phyloP scores from a whole-genome alignment of 768 basidiomycete species.

The Boletus reticuloceps region DNA sequence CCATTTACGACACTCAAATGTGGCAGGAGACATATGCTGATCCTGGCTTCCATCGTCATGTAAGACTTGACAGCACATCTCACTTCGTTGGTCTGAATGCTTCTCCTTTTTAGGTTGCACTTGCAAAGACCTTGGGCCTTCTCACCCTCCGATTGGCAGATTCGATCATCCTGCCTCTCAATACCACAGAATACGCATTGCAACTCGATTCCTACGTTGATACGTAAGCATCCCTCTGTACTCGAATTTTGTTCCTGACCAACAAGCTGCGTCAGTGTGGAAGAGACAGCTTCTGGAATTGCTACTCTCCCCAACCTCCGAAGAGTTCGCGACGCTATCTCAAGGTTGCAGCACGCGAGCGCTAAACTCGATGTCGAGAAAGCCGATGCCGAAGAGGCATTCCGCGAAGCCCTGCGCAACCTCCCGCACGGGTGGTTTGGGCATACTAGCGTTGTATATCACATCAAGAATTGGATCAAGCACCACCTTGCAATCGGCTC shows the following conservation, averaged over 20 bases:
- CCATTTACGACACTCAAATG: conserved; percentile 65
- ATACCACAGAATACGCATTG: conserved; percentile 71
- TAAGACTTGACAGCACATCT: conserved; percentile 28
- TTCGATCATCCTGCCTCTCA: conserved; percentile 63
- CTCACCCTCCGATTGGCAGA: conserved; percentile 57
- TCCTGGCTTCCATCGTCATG: conserved; percentile 71
- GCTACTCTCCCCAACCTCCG: conserved; percentile 34
- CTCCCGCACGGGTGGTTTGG: neutral
- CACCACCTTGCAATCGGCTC: conserved; percentile 6
- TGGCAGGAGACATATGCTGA: conserved; percentile 78
- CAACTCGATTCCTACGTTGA: conserved; percentile 61
- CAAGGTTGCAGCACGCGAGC: conserved; percentile 49
- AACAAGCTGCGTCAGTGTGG: conserved; percentile 44
- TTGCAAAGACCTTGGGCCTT: conserved; percentile 64
- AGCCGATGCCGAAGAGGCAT: conserved; percentile 47
- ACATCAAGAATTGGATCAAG: conserved; percentile 29
- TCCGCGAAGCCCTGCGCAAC: conserved; percentile 44
- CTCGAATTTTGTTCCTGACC: conserved; percentile 24
- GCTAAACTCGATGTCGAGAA: conserved; percentile 59
- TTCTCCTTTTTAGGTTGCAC: conserved; percentile 45
- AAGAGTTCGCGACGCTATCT: conserved; percentile 45
- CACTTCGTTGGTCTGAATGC: neutral
- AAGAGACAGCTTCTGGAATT: conserved; percentile 36
- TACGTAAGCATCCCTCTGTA: conserved; percentile 40
- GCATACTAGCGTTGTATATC: neutral